Percentiles rank a stretch among this genome's conserved stretches.
phyloP scores from a whole-genome alignment of 2,329 filamentous ascomycete species.

The Exophiala sp. region DNA sequence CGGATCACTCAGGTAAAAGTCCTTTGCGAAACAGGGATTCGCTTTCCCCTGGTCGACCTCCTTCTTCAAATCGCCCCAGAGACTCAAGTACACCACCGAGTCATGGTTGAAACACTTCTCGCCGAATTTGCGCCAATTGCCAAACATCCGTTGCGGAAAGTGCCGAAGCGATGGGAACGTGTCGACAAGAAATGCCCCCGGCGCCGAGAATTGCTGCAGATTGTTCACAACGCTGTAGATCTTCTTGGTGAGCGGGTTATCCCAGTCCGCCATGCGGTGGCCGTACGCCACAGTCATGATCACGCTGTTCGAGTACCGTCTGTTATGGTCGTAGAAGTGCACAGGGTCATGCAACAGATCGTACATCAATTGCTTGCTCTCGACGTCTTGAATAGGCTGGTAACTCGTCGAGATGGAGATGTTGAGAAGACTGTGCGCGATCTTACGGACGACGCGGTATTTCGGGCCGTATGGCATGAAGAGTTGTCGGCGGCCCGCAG shows the following conservation, averaged over 20 bases:
- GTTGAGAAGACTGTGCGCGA: slow-evolving; percentile 45
- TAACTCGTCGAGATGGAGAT: slow-evolving; percentile 45
- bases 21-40: slow-evolving; percentile 21
- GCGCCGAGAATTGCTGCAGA: slow-evolving; percentile 47
- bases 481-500: slow-evolving; percentile 42
- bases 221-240: slow-evolving; percentile 47
- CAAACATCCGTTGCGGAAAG: slow-evolving; percentile 36
- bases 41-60: slow-evolving; percentile 17
- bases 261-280: slow-evolving; percentile 40
- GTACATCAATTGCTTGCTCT: slow-evolving; percentile 45
- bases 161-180: slow-evolving; percentile 44
- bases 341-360: slow-evolving; percentile 40
- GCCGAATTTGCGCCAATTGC: slow-evolving; percentile 21
- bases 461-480: slow-evolving; percentile 50
- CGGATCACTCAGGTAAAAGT: slow-evolving; percentile 19
- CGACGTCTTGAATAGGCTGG: slow-evolving; percentile 49
- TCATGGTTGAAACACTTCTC: slow-evolving; percentile 20
- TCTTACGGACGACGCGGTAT: slow-evolving; percentile 44
- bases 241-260: slow-evolving; percentile 46
- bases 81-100: slow-evolving; percentile 16
- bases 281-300: slow-evolving; percentile 53
- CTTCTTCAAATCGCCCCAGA: slow-evolving; percentile 20
- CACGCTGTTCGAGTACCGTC: slow-evolving; percentile 49
- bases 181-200: slow-evolving; percentile 43
- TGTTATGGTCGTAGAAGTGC: slow-evolving; percentile 46